A percentile compares a stretch with the other conserved stretches of the same genome.
Conservation (phyloP, 192 early-diverging fungal species). For the Thamnidium elegans region DNA sequence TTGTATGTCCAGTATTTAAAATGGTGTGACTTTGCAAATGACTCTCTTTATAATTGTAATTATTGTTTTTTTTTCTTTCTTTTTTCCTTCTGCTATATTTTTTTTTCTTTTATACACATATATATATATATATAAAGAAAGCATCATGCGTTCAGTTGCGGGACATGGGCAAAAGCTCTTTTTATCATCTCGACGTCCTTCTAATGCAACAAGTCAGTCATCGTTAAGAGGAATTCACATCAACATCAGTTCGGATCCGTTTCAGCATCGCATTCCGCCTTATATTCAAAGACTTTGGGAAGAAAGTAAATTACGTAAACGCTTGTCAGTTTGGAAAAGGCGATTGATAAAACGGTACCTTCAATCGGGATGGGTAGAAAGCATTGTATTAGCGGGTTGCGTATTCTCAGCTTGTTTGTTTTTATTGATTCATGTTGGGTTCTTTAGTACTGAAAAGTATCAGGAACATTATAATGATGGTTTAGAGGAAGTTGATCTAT, state of each 20-base stretch:
- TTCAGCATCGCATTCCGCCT: constrained; percentile 37
- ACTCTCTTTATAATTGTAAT: not conserved
- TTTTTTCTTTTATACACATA: not conserved
- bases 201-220: not conserved
- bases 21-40: not conserved
- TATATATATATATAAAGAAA: no score
- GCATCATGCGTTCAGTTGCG: not conserved
- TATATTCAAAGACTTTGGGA: constrained; percentile 38
- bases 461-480: constrained; percentile 18
- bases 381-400: not conserved
- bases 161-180: not conserved
- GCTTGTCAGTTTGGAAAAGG: not conserved
- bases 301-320: constrained; percentile 23
- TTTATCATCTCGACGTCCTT: constrained; percentile 2
- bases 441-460: constrained; percentile 35
- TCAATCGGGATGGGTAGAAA: constrained; percentile 10
- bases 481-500: constrained; percentile 31
- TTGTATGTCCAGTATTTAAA: not conserved
- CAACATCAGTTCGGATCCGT: constrained; percentile 41
- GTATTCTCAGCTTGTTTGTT: constrained; percentile 25
- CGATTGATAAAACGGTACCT: constrained; percentile 17
- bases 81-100: not conserved
- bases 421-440: constrained; percentile 31
- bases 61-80: not conserved
- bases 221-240: constrained; percentile 34